Evolutionary conservation across 192 early-diverging fungal species (phyloP).

Genomic region (Coemansia sp.): DNA sequence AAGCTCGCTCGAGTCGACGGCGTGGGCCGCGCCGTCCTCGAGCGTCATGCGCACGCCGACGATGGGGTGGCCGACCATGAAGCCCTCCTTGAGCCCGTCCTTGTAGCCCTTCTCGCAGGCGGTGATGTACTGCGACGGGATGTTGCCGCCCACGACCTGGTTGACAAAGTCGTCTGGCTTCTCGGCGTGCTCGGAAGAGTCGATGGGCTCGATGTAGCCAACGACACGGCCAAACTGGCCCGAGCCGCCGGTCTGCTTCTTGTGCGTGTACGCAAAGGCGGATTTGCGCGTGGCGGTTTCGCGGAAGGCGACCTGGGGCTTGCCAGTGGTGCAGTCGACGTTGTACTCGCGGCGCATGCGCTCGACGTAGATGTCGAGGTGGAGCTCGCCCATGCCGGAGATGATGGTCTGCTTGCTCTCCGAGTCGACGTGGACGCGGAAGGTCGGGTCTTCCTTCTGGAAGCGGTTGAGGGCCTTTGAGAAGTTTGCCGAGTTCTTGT

Average conservation of each 20-base stretch:
- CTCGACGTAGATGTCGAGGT: constrained; percentile 94
- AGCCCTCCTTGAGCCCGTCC: constrained; percentile 87
- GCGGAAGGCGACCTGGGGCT: constrained; percentile 97
- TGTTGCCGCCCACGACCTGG: constrained; percentile 90
- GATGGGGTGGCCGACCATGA: constrained; percentile 88
- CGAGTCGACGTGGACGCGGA: constrained; percentile 74
- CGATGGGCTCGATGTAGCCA: constrained; percentile 89
- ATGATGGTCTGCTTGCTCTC: constrained; percentile 89
- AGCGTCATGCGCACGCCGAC: constrained; percentile 85
- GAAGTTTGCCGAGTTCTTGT: constrained; percentile 76
- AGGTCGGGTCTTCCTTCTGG: constrained; percentile 83
- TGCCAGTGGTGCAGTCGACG: constrained; percentile 92
- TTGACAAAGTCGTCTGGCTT: constrained; percentile 74
- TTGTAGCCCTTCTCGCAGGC: constrained; percentile 96
- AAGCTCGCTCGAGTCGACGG: constrained; percentile 94
- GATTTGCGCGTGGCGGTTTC: constrained; percentile 78
- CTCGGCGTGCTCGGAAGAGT: constrained; percentile 57
- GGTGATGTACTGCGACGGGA: constrained; percentile 88
- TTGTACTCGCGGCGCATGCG: constrained; percentile 98
- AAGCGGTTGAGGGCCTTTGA: constrained; percentile 72
- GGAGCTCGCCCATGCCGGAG: constrained; percentile 86
- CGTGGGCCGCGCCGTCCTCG: constrained; percentile 87
- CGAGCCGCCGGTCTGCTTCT: constrained; percentile 97
- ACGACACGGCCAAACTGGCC: constrained; percentile 93
- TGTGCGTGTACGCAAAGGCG: constrained; percentile 95